Evolutionary conservation across 1,139 yeast genomes (phyloP).

Genomic region (Pichia inconspicua): DNA sequence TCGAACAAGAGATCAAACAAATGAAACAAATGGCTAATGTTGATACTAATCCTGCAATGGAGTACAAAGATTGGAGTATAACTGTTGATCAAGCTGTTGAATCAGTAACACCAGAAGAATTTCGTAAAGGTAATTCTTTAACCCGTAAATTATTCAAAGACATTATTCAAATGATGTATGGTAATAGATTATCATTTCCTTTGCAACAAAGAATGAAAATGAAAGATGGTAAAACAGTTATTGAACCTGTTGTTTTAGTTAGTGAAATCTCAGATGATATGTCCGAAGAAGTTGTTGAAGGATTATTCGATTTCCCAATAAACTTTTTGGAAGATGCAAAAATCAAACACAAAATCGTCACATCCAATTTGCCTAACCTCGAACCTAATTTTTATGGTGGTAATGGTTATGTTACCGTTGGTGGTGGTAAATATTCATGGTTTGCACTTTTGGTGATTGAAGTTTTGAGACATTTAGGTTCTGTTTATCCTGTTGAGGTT

Average conservation of each 20-base stretch:
- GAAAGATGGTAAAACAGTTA: constrained; percentile 24
- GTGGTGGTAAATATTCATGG: constrained; percentile 54
- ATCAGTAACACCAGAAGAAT: constrained; percentile 19
- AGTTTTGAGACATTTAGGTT: constrained; percentile 45
- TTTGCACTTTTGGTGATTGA: constrained; percentile 47
- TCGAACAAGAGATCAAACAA: constrained; percentile 1
- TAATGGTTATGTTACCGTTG: constrained; percentile 56
- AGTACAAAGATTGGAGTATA: constrained; percentile 2
- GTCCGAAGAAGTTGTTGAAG: constrained; percentile 18
- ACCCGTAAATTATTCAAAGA: constrained; percentile 22
- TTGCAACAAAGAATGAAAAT: constrained; percentile 20
- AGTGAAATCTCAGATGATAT: constrained; percentile 22
- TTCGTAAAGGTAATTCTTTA: constrained; percentile 21
- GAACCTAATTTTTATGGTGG: constrained; percentile 30
- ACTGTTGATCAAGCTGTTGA: constrained; percentile 15
- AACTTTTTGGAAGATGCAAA: constrained; percentile 23
- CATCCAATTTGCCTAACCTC: constrained; percentile 17
- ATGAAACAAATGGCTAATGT: background rate
- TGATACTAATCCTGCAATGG: constrained; percentile 5
- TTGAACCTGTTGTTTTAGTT: constrained; percentile 22
- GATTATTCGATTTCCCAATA: constrained; percentile 20
- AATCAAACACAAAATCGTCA: constrained; percentile 22
- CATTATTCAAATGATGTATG: constrained; percentile 20
- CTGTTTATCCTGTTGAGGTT: constrained; percentile 52
- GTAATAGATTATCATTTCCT: constrained; percentile 22